Conservation (phyloP, 805 yeast species). For the Brettanomyces custersianus region DNA sequence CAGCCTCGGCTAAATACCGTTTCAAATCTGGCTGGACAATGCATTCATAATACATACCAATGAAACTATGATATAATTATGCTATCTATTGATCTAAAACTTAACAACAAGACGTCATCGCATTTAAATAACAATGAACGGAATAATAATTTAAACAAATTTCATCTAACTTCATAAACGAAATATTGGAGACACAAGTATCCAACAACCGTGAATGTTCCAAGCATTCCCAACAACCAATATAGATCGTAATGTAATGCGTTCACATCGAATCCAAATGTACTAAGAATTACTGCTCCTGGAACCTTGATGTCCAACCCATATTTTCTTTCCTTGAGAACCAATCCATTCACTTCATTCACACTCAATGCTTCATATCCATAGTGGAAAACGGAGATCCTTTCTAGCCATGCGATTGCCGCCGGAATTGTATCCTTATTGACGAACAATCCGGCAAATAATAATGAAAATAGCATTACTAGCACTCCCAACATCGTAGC, state of each 20-base stretch:
- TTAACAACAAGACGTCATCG: not conserved
- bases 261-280: slow-evolving; percentile 86
- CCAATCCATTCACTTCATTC: slow-evolving; percentile 84
- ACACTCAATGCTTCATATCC: slow-evolving; percentile 90
- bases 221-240: slow-evolving; percentile 49
- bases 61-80: too few species aligned
- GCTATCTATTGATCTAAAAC: not conserved
- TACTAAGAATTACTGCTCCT: slow-evolving; percentile 91
- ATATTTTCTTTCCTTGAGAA: slow-evolving; percentile 78
- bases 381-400: slow-evolving; percentile 85
- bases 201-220: slow-evolving; percentile 55
- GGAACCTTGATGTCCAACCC: slow-evolving; percentile 95
- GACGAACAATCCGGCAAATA: slow-evolving; percentile 90
- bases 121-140: not conserved
- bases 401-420: slow-evolving; percentile 63
- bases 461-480: slow-evolving; percentile 70
- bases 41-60: too few species aligned
- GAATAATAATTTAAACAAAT: not conserved
- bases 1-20: too few species aligned
- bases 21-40: too few species aligned
- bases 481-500: slow-evolving; percentile 85
- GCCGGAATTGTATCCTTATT: slow-evolving; percentile 54
- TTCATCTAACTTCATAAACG: slow-evolving; percentile 64
- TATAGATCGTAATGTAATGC: slow-evolving; percentile 62
- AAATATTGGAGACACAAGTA: slow-evolving; percentile 64